These are phyloP conservation scores for Yamadazyma friedrichii DNA, from an alignment of 1,139 yeast genomes.

Conservation along the genomic window DNA sequence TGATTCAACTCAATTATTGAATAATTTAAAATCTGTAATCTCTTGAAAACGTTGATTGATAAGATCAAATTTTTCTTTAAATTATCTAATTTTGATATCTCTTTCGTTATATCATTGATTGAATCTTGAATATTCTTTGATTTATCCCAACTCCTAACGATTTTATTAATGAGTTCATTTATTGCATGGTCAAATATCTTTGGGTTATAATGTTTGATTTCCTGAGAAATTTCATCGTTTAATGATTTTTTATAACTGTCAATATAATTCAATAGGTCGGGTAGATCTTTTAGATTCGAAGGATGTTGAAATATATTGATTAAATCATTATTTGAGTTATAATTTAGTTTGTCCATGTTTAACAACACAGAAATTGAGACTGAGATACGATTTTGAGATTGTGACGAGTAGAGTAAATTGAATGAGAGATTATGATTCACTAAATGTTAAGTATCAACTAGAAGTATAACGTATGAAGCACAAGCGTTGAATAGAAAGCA, in stretches of 20 bases:
- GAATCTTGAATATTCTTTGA: slow-evolving; percentile 53
- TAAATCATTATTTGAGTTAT: background rate
- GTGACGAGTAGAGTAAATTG: background rate
- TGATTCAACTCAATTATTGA: slow-evolving; percentile 68
- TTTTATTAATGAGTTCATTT: slow-evolving; percentile 42
- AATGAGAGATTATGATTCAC: background rate
- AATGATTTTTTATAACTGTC: slow-evolving; percentile 48
- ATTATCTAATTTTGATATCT: slow-evolving; percentile 74
- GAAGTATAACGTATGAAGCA: too few species aligned
- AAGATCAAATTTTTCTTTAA: slow-evolving; percentile 80
- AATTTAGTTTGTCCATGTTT: background rate
- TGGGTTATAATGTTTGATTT: slow-evolving; percentile 28
- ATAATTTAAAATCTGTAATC: slow-evolving; percentile 70
- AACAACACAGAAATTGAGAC: background rate
- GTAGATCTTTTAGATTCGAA: slow-evolving; percentile 45
- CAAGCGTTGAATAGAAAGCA: too few species aligned
- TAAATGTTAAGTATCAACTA: too few species aligned
- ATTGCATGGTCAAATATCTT: slow-evolving; percentile 39
- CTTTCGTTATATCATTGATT: slow-evolving; percentile 69
- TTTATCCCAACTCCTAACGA: slow-evolving; percentile 25
- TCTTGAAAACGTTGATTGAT: slow-evolving; percentile 81
- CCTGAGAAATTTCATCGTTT: slow-evolving; percentile 35
- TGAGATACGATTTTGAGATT: background rate
- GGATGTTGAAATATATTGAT: slow-evolving; percentile 23
- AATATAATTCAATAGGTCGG: slow-evolving; percentile 38